Percentiles rank a stretch among this genome's conserved stretches.
Evolutionary conservation across 257 asterid species (phyloP).

Genomic region (Pogostemon cablin): DNA sequence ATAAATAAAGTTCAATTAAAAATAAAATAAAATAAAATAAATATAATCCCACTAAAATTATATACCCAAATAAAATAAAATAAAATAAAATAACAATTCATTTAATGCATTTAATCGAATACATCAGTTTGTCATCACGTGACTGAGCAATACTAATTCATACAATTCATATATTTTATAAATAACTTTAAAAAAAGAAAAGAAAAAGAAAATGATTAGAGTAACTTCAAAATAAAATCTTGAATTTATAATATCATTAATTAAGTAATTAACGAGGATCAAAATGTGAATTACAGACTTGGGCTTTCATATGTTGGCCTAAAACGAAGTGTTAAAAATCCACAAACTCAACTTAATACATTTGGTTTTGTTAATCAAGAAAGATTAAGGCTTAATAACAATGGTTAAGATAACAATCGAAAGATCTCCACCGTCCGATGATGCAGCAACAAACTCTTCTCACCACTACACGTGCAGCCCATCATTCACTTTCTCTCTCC

Average conservation of each 20-base stretch:
- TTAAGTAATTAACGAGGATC: constrained; percentile 13
- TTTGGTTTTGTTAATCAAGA: constrained; percentile 18
- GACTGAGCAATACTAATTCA: too few species aligned
- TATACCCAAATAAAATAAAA: not conserved
- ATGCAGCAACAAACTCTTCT: constrained; percentile 41
- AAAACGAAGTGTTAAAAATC: constrained; percentile 8
- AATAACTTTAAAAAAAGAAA: too few species aligned
- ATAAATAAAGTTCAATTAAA: too few species aligned
- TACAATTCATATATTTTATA: too few species aligned
- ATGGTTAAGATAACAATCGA: constrained; percentile 18
- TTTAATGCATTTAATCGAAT: too few species aligned
- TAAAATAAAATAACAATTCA: too few species aligned
- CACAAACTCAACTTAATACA: constrained; percentile 7
- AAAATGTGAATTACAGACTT: constrained; percentile 33
- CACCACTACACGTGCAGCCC: constrained; percentile 57
- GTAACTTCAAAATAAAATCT: not conserved
- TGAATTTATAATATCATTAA: not conserved
- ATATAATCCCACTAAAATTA: not conserved
- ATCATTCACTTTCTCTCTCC: constrained; percentile 20
- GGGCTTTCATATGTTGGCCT: constrained; percentile 42
- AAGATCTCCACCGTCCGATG: constrained; percentile 50
- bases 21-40: too few species aligned
- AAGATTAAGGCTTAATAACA: constrained; percentile 4
- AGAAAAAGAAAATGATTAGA: not conserved
- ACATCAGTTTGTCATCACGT: too few species aligned